Evolutionary conservation across 2,329 filamentous ascomycete species (phyloP), one percentile per base, ranked within the genome.

Genomic region (Diaporthe citrichinensis): DNA sequence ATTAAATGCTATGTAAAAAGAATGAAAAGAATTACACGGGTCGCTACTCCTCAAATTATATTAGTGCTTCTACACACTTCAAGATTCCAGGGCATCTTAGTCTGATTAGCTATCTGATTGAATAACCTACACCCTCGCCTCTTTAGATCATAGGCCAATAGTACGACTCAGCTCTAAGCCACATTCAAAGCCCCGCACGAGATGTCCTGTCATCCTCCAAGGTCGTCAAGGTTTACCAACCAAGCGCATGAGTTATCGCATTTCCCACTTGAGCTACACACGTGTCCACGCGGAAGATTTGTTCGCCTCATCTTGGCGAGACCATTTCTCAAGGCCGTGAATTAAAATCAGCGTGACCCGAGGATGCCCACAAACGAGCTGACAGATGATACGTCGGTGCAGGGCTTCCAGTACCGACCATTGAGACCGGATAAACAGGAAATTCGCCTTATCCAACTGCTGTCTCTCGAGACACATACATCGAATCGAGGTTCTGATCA

Each of bases 381-480:
- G 23, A 25, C n/a, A 53, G 51, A 53, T 12, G 1, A 3, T 12
- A 28, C 12, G n/a, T 14, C 3, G n/a, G 51, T 12, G 7, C 23
- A 46, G 39, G 10, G 39, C 36, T 49, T 25, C n/a, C 62, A 23
- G 31, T 67, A 67, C 39, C 36, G 17, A n/a, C 23, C 36, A 25
- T 31, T 67, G 25, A 51, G 20, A 67, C 41, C 41, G 15, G 62
- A 67, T 6, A 51, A 36, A 41, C 39, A 25, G 31, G 62, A 67
- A 31, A 67, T 67, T n/a, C 62, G 62, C 34, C 62, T 67, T 12
- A 34, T 67, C 17, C 62, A 67, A 28, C 20, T 67, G 17, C 25
- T 46, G 14, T n/a, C 25, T 23, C 49, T 49, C 5, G 44, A n/a
- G 1, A 31, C 7, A 7, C 4, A 46, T 31, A 23, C 7, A 49